Conservation (phyloP, 306 rosid species). For the Carpinus viminea region DNA sequence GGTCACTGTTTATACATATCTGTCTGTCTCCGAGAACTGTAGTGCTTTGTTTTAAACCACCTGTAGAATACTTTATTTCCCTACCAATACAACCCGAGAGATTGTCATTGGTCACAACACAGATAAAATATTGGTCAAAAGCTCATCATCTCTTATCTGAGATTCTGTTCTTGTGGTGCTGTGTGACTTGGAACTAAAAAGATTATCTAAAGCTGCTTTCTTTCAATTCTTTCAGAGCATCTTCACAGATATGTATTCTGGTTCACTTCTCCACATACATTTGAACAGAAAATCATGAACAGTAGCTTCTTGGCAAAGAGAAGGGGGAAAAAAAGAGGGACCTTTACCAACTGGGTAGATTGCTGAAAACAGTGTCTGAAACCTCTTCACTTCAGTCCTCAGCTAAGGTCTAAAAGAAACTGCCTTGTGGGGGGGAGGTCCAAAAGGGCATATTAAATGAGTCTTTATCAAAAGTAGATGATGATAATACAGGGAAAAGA, state of each 20-base stretch:
- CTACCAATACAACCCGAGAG: conserved; percentile 31
- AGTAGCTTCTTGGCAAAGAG: conserved; percentile 27
- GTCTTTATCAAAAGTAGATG: conserved; percentile 49
- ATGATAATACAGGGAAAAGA: conserved; percentile 34
- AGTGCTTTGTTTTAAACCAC: conserved; percentile 44
- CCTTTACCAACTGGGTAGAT: conserved; percentile 37
- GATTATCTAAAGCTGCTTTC: conserved; percentile 67
- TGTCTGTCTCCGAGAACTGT: conserved; percentile 38
- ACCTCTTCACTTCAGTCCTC: conserved; percentile 39
- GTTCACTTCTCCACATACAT: conserved; percentile 10
- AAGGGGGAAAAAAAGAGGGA: conserved; percentile 1
- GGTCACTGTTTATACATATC: conserved; percentile 58
- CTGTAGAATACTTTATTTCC: conserved; percentile 30
- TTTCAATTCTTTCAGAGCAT: conserved; percentile 68
- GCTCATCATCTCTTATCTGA: conserved; percentile 66
- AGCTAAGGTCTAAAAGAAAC: conserved; percentile 27
- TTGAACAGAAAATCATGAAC: conserved; percentile 28
- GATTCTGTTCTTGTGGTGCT: conserved; percentile 90
- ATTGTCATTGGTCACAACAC: conserved; percentile 30
- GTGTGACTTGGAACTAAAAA: conserved; percentile 61
- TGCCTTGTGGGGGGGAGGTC: conserved; percentile 22
- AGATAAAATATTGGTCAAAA: conserved; percentile 54
- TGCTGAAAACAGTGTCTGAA: conserved; percentile 50
- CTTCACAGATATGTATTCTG: conserved; percentile 43
- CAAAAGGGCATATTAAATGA: conserved; percentile 33